Percentiles rank a stretch among this genome's conserved stretches.
Conservation (phyloP, 768 basidiomycete species). For the Lactifluus subvellereus region DNA sequence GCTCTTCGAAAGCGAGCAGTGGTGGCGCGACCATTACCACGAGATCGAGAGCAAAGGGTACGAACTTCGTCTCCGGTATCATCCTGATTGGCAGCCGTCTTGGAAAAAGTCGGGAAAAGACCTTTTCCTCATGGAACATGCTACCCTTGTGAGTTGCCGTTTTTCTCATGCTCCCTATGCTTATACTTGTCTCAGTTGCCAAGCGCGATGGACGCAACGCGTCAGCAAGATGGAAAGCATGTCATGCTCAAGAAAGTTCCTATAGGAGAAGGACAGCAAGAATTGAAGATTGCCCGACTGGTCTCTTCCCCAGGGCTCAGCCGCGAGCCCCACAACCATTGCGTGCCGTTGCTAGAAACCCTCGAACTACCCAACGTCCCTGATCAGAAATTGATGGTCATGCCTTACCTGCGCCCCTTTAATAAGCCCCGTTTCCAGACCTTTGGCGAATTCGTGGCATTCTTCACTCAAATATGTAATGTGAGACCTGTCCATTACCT, state of each 20-base stretch:
- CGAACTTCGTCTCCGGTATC: slow-evolving; percentile 9
- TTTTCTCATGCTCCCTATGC: not conserved
- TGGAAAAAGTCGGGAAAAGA: not conserved
- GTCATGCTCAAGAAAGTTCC: slow-evolving; percentile 22
- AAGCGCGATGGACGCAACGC: slow-evolving; percentile 18
- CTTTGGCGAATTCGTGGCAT: slow-evolving; percentile 20
- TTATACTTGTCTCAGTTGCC: not conserved
- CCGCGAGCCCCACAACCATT: slow-evolving; percentile 8
- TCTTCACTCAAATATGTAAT: slow-evolving; percentile 17
- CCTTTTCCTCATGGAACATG: not conserved
- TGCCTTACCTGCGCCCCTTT: slow-evolving; percentile 20
- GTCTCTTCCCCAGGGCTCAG: slow-evolving; percentile 9
- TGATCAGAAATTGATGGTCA: slow-evolving; percentile 14
- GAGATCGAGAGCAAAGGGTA: slow-evolving; percentile 8
- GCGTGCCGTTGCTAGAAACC: slow-evolving; percentile 14
- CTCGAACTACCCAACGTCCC: not conserved
- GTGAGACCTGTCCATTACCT: not conserved
- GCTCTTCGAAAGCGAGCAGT: slow-evolving; percentile 9
- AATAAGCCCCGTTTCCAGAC: slow-evolving; percentile 20
- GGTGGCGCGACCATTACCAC: slow-evolving; percentile 11
- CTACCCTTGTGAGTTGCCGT: not conserved
- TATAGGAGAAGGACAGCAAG: not conserved
- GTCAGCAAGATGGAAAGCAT: slow-evolving; percentile 12
- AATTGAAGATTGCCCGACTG: not conserved
- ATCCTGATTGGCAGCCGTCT: slow-evolving; percentile 1